Percentiles rank a stretch among this genome's conserved stretches.
These are phyloP conservation scores for Oryza meyeriana DNA, from an alignment of 176 grass and related monocot species.

Conservation along the genomic window DNA sequence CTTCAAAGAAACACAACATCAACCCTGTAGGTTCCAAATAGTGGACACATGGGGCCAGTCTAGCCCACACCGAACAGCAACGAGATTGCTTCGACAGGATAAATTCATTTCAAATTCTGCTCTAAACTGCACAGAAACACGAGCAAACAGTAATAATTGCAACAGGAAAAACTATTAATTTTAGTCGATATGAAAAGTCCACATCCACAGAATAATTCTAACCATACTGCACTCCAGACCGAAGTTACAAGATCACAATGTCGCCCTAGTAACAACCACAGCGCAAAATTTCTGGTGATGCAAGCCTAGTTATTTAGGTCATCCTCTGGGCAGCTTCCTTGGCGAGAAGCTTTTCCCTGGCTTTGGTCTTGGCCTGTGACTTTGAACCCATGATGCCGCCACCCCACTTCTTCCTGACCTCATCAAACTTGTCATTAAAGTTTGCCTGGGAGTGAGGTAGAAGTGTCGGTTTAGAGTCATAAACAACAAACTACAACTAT, in stretches of 20 bases:
- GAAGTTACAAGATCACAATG: neutral
- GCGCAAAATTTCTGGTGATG: neutral
- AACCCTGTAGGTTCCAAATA: neutral
- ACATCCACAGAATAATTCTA: neutral
- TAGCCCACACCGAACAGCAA: neutral
- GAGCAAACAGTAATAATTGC: neutral
- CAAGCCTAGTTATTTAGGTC: conserved; percentile 12
- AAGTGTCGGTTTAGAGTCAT: neutral
- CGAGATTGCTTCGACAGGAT: neutral
- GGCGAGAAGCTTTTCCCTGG: conserved; percentile 19
- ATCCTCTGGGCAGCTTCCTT: conserved; percentile 34
- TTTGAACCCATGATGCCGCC: conserved; percentile 28
- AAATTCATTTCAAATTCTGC: neutral
- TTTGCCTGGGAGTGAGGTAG: conserved; percentile 7
- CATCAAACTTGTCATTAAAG: conserved; percentile 32
- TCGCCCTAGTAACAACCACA: neutral
- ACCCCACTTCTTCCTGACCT: conserved; percentile 28
- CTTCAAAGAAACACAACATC: neutral
- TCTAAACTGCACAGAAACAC: neutral
- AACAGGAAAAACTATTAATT: neutral
- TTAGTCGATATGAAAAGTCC: neutral
- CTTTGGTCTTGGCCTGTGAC: conserved; percentile 31
- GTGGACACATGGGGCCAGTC: neutral
- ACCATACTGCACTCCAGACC: neutral
- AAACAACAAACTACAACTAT: neutral